phyloP scores from a whole-genome alignment of 164 flowering plant species.

The Buxus sempervirens region DNA sequence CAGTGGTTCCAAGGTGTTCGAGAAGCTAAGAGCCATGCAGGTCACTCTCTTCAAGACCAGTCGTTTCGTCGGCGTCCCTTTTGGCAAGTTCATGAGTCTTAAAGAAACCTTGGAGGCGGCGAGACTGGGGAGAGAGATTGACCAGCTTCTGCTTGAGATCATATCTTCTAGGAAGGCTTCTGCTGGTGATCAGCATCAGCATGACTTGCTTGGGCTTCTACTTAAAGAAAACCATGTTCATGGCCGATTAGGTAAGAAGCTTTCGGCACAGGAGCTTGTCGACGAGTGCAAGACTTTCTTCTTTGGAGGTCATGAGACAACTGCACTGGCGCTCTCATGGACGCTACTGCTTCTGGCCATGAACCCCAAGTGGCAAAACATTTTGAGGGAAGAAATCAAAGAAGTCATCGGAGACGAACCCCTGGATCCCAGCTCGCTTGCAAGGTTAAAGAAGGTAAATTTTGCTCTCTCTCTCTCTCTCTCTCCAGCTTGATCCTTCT shows the following conservation, averaged over 20 bases:
- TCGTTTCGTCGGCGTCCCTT: slow-evolving; percentile 64
- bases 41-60: slow-evolving; percentile 41
- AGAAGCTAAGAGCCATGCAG: slow-evolving; percentile 50
- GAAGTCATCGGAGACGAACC: slow-evolving; percentile 53
- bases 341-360: slow-evolving; percentile 57
- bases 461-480: too few relatives aligned
- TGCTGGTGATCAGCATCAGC: slow-evolving; percentile 1
- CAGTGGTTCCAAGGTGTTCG: slow-evolving; percentile 31
- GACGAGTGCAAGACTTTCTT: slow-evolving; percentile 84
- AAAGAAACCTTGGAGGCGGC: slow-evolving; percentile 33
- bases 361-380: slow-evolving; percentile 67
- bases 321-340: slow-evolving; percentile 80
- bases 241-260: slow-evolving; percentile 18
- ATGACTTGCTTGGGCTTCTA: slow-evolving; percentile 43
- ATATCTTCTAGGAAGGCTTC: slow-evolving; percentile 27
- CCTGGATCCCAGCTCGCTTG: slow-evolving; percentile 47
- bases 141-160: slow-evolving; percentile 38
- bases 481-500: too few relatives aligned
- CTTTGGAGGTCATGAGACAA: slow-evolving; percentile 36
- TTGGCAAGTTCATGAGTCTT: slow-evolving; percentile 32
- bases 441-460: slow-evolving; percentile 68
- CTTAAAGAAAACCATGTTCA: slow-evolving; percentile 21
- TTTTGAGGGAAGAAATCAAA: slow-evolving; percentile 67
- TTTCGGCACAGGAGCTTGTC: slow-evolving; percentile 41
- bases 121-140: slow-evolving; percentile 54